These are phyloP conservation scores for Macadamia integrifolia DNA, from an alignment of 164 flowering plant genomes.

Conservation along the genomic window DNA sequence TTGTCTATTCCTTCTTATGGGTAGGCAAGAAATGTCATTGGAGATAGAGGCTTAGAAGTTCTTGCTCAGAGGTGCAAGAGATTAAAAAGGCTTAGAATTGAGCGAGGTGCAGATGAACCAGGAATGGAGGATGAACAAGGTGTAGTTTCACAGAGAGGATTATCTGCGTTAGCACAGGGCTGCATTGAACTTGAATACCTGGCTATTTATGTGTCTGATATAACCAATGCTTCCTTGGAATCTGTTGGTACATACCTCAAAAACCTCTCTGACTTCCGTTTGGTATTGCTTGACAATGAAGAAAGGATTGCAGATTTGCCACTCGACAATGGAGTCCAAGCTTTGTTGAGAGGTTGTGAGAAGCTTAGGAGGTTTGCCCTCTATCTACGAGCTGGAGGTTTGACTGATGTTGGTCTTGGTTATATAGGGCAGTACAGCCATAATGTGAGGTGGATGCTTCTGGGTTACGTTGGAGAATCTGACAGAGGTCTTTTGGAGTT, in stretches of 20 bases:
- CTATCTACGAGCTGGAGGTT: constrained; percentile 59
- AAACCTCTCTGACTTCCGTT: constrained; percentile 65
- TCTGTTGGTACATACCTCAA: constrained; percentile 41
- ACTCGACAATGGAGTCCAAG: constrained; percentile 71
- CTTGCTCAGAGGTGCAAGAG: constrained; percentile 40
- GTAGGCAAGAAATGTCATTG: constrained; percentile 58
- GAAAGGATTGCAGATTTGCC: constrained; percentile 65
- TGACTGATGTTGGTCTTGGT: constrained; percentile 56
- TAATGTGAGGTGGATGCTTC: constrained; percentile 71
- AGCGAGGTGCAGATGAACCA: constrained; percentile 70
- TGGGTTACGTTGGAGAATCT: constrained; percentile 61
- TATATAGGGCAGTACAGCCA: constrained; percentile 58
- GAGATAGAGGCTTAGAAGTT: constrained; percentile 57
- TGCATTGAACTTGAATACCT: constrained; percentile 58
- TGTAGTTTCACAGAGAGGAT: constrained; percentile 61
- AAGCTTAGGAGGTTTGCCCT: constrained; percentile 61
- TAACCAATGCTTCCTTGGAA: constrained; percentile 53
- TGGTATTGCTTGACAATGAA: constrained; percentile 60
- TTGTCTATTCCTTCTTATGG: constrained; percentile 6
- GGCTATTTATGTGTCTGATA: constrained; percentile 71
- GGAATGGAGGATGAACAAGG: constrained; percentile 70
- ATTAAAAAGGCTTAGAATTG: constrained; percentile 55
- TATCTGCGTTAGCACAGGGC: constrained; percentile 60
- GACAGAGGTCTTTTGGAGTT: constrained; percentile 56
- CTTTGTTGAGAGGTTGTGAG: constrained; percentile 55